Evolutionary conservation across 441 rosid species (phyloP).

Genomic region (Capsella rubella): DNA sequence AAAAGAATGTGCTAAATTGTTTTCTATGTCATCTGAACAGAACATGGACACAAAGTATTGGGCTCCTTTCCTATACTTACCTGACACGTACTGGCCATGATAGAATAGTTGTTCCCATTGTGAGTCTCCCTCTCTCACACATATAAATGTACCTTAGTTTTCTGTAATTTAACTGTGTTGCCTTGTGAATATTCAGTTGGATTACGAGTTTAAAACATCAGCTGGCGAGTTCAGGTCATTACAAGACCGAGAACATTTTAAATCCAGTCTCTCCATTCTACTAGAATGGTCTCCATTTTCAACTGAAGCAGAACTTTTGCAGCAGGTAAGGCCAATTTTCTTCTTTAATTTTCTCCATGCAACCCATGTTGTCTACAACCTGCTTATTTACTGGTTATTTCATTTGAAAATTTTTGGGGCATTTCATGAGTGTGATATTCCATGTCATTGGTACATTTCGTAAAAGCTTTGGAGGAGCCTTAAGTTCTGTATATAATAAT

Average conservation of each 20-base stretch:
- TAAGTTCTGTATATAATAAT: neutral
- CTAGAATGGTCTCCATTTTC: conserved; percentile 92
- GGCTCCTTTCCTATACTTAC: conserved; percentile 92
- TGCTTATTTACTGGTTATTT: conserved; percentile 23
- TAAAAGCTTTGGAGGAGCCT: conserved; percentile 21
- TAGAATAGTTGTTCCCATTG: conserved; percentile 95
- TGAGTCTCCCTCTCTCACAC: conserved; percentile 47
- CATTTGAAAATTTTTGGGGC: conserved; percentile 2
- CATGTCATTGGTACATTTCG: neutral
- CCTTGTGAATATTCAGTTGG: conserved; percentile 63
- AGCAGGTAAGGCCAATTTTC: conserved; percentile 62
- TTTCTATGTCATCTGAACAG: conserved; percentile 52
- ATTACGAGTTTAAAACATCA: conserved; percentile 64
- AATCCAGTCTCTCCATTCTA: conserved; percentile 69
- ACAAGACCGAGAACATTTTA: conserved; percentile 61
- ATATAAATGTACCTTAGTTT: conserved; percentile 20
- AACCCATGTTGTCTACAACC: conserved; percentile 25
- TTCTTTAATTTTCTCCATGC: neutral
- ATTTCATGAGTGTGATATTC: conserved; percentile 11
- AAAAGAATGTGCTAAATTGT: conserved; percentile 33
- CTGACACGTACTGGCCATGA: conserved; percentile 75
- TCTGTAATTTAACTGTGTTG: conserved; percentile 30
- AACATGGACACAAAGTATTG: conserved; percentile 76
- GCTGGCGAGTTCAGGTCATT: conserved; percentile 50
- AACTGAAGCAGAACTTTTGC: conserved; percentile 83